These are phyloP conservation scores for Mycena latifolia DNA, from an alignment of 768 basidiomycete genomes.

Conservation along the genomic window DNA sequence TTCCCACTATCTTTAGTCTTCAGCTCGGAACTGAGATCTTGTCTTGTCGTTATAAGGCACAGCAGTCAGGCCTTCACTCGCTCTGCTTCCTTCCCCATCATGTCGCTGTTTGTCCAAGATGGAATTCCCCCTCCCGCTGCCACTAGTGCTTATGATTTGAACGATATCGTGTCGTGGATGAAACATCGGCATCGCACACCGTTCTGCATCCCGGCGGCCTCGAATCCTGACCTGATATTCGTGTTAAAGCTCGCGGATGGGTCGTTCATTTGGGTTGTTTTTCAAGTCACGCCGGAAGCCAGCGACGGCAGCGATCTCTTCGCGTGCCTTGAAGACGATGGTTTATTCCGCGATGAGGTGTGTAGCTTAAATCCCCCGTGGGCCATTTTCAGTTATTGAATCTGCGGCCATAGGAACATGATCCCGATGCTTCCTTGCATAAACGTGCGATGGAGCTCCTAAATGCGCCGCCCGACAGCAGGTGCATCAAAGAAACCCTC, in stretches of 20 bases:
- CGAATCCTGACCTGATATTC: slow-evolving; percentile 58
- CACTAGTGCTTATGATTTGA: slow-evolving; percentile 51
- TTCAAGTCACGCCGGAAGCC: slow-evolving; percentile 48
- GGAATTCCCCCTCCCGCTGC: too few relatives aligned
- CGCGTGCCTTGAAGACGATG: background rate
- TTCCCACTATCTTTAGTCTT: too few relatives aligned
- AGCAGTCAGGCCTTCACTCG: too few relatives aligned
- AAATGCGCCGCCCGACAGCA: background rate
- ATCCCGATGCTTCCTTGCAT: background rate
- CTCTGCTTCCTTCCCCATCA: too few relatives aligned
- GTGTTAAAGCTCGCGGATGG: slow-evolving; percentile 51
- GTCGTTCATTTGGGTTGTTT: slow-evolving; percentile 54
- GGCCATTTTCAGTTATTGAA: too few relatives aligned
- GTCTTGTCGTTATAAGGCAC: too few relatives aligned
- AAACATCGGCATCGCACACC: slow-evolving; percentile 45
- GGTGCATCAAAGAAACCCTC: too few relatives aligned
- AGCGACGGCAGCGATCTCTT: slow-evolving; percentile 10
- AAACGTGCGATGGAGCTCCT: slow-evolving; percentile 5
- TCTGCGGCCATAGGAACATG: too few relatives aligned
- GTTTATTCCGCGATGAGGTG: background rate
- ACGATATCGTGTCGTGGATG: slow-evolving; percentile 51
- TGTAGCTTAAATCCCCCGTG: too few relatives aligned
- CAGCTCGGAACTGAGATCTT: too few relatives aligned
- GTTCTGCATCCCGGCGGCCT: slow-evolving; percentile 54
- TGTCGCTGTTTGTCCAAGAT: too few relatives aligned